Evolutionary conservation across 2,329 filamentous ascomycete genomes (phyloP).

Genomic region (Aureobasidium vineae): DNA sequence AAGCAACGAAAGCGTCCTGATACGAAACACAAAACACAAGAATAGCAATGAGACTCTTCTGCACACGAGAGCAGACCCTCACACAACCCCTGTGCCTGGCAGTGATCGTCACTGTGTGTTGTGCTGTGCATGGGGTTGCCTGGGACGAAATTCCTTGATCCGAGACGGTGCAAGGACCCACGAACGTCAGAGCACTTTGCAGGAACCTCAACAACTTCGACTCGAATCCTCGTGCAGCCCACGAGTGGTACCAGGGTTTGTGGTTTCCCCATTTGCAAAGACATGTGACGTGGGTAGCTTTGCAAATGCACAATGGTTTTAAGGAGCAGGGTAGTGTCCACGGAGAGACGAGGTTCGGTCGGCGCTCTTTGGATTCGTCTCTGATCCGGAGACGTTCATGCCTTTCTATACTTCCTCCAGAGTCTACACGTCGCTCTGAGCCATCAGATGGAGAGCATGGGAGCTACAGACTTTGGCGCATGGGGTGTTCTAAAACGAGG

Average conservation of each 20-base stretch:
- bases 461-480: too few relatives aligned
- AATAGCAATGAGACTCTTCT: constrained; percentile 2
- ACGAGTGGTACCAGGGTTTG: not conserved
- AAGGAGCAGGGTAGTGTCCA: not conserved
- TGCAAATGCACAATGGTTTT: not conserved
- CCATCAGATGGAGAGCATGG: too few relatives aligned
- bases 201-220: constrained; percentile 19
- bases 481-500: too few relatives aligned
- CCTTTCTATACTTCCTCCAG: too few relatives aligned
- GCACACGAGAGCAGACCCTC: constrained; percentile 2
- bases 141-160: constrained; percentile 12
- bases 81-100: constrained; percentile 5
- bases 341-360: not conserved
- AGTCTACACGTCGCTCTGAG: too few relatives aligned
- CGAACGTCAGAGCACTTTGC: constrained; percentile 14
- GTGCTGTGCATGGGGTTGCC: constrained; percentile 21
- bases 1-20: not conserved
- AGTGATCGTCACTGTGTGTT: constrained; percentile 6
- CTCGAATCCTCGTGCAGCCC: not conserved
- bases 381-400: too few relatives aligned
- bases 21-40: constrained; percentile 5
- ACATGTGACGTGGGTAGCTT: not conserved
- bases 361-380: too few relatives aligned
- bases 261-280: not conserved
- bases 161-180: constrained; percentile 9